Conservation (phyloP, 108 stramenopile species). For the Skeletonema costatum region DNA sequence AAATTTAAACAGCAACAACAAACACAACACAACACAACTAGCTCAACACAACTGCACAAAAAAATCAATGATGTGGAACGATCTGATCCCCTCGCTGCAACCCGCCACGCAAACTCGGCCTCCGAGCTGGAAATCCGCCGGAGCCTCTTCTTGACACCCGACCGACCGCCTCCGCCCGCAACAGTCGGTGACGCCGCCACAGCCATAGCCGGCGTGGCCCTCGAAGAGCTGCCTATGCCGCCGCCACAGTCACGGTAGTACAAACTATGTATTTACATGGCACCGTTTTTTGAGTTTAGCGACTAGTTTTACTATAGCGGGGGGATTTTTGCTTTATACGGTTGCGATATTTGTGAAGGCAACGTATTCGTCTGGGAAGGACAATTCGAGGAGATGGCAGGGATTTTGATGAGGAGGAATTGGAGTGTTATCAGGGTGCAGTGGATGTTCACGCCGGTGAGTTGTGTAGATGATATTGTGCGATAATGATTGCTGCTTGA, state of each 20-base stretch:
- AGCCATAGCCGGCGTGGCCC: not conserved
- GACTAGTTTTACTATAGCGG: constrained; percentile 37
- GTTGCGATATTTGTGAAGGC: constrained; percentile 49
- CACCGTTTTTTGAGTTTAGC: constrained; percentile 39
- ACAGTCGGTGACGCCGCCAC: not conserved
- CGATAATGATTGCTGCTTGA: no score
- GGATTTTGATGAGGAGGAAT: constrained; percentile 45
- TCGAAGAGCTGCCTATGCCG: constrained; percentile 16
- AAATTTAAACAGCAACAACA: no score
- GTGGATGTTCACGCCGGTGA: constrained; percentile 38
- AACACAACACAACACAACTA: no score
- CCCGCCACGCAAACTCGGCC: no score
- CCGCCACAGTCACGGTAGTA: constrained; percentile 10
- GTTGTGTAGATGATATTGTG: not conserved
- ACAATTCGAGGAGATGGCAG: constrained; percentile 49
- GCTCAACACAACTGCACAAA: no score
- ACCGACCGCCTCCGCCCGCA: constrained; percentile 18
- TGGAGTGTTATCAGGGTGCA: constrained; percentile 50
- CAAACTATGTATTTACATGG: constrained; percentile 30
- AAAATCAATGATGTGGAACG: no score
- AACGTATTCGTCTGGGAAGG: constrained; percentile 50
- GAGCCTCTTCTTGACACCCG: constrained; percentile 16
- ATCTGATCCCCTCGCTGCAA: no score
- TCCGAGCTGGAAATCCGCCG: no score
- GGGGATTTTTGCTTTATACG: constrained; percentile 64